Conservation (phyloP, 1,284 basidiomycete species). For the Cutaneotrichosporon sp. region DNA sequence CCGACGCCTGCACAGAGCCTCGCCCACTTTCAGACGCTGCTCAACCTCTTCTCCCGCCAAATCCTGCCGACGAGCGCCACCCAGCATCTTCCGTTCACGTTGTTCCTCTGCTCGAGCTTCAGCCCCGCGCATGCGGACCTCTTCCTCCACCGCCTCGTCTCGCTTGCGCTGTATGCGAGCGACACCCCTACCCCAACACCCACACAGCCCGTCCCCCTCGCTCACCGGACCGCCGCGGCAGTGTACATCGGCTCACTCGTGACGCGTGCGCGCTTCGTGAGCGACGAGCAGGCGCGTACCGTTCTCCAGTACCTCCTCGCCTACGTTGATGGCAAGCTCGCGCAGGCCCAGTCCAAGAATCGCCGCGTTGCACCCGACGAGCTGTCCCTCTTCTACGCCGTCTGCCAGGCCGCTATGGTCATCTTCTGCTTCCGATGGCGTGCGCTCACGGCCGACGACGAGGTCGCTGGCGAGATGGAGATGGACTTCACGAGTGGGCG, state of each 20-base stretch:
- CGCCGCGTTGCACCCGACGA: conserved; percentile 45
- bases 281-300: conserved; percentile 68
- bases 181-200: conserved; percentile 32
- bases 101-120: conserved; percentile 93
- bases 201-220: conserved; percentile 38
- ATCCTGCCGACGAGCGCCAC: conserved; percentile 96
- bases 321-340: conserved; percentile 73
- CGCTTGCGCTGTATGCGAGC: conserved; percentile 79
- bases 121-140: conserved; percentile 85
- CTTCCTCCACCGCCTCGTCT: conserved; percentile 89
- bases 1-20: conserved; percentile 42
- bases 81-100: conserved; percentile 92
- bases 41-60: conserved; percentile 87
- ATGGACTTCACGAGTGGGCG: conserved; percentile 55
- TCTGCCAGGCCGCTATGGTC: conserved; percentile 88
- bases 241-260: conserved; percentile 92
- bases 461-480: conserved; percentile 59
- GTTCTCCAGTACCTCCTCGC: conserved; percentile 81
- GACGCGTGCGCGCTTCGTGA: conserved; percentile 83
- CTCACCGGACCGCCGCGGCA: conserved; percentile 73
- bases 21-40: conserved; percentile 77
- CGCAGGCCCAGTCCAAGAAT: conserved; percentile 59
- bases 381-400: conserved; percentile 78
- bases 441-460: conserved; percentile 56
- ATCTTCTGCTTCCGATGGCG: conserved; percentile 99